Base-by-base conservation (phyloP, 2,329 filamentous ascomycete species). In the Apiospora rasikravindrae region DNA sequence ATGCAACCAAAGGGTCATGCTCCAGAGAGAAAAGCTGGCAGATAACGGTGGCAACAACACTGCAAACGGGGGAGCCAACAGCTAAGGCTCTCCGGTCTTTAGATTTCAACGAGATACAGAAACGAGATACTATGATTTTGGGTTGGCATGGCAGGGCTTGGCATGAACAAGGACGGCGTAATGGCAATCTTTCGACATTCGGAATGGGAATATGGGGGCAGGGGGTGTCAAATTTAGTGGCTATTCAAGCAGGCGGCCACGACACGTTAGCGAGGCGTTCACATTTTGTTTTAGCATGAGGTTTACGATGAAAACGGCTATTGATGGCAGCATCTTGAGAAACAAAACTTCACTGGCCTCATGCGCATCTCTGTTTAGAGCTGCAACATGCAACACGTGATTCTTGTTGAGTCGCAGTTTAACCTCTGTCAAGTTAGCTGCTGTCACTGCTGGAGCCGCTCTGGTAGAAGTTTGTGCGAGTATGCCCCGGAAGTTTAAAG, bases 1-100 rank as follows among this genome's bases (percentile, higher is more conserved):
- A 71, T 92, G 90, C 78, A 92, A 92, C 76, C 86, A 91, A 78
- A 84, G 90, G 69, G 90, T 92, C 73, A 92, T 92, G 84, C 84
- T 91, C 70, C 88, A 90, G 79, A 83, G 89, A 69, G 87, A 90
- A 77, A 84, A 87, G 73, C 82, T 91, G 19, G 78, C 78, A 68
- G 80, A 81, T 57, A 76, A 76, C 80, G 80, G 78, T 71, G 77
- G 78, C 73, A 74, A 72, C 67, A 75, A 73, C 64, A 75, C 75
- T 61, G 78, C 75, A 67, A 67, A 77, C n/a, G 71, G 77, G 13
- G 76, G 76, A 69, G 71, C 75, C 33, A 76, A 69, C 72, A 78
- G 72, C 64, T 77, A 73, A 74, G 19, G 71, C 42, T 26, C 33
- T n/a, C 61, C 13, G 57, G 29, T 19, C 29, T 40, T 40, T 64